Base-by-base conservation (phyloP, 371 early-diverging fungal species). In the Actinomortierella wolfii region DNA sequence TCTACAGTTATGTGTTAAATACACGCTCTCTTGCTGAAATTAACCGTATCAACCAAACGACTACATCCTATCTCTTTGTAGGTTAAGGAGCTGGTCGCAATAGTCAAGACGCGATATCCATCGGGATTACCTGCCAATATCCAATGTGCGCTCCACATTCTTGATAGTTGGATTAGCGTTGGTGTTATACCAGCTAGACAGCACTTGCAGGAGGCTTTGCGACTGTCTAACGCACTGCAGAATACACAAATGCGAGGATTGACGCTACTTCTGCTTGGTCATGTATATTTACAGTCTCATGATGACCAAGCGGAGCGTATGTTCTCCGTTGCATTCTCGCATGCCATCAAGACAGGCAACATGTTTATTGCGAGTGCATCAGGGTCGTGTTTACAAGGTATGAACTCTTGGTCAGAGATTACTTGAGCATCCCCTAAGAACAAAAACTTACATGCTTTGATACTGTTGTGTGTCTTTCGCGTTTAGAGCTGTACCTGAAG, bases 291-390 rank as follows among this genome's bases (percentile, higher is more conserved):
- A 41, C 67, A 73, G 18, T 56, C 67, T 15, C 67, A 73, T 13
- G 74, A 73, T 20, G 64, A 59, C 13, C 67, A 73, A 2, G 67
- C 74, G 3, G 74, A 73, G 39, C 66, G 67, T 45, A 73, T 73
- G 64, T 41, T 73, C 18, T 40, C 53, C 48, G 34, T 67, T 14
- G 67, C 63, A 46, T 63, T 26, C 34, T 24, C 29, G 17, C 61
- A 73, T 54, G 74, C 74, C 18, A 45, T 39, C 48, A 73, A 73
- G 54, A 73, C 74, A 14, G 29, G 57, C 43, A 73, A 67, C 49
- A 51, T 59, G 14, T 23, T 63, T 28, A 44, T 67, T 1, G 74
- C 74, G 5, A 63, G 57, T 1, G 63, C 74, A 1, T 29, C 74
- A 28, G 74, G 74, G n/a, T 62, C 67, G 7, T 56, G 63, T 17